Evolutionary conservation across 1,284 basidiomycete species (phyloP), one percentile per base, ranked within the genome.

Genomic region (Boletus sp.): DNA sequence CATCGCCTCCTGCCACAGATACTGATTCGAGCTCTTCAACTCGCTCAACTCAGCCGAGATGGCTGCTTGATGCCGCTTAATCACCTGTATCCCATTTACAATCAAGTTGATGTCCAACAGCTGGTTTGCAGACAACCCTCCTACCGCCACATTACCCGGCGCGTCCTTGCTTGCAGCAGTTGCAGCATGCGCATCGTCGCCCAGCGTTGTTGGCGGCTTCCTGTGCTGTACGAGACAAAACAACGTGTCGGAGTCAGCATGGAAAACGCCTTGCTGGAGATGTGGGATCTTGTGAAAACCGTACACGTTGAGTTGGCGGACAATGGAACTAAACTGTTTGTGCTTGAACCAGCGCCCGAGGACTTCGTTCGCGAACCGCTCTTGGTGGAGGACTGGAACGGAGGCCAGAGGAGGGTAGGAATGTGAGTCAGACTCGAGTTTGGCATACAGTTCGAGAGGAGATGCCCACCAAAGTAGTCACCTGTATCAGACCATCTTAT

Each of bases 291-390:
- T 94, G 75, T 93, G 91, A 66, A 95, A 95, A 38, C 91, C 92
- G 67, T 95, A 94, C 92, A 96, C 96, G 76, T 98, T 97, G 61
- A 97, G 79, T 68, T 98, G 94, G 32, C 94, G 82, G 30, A 97
- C 94, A 64, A 98, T 97, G 36, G 89, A 92, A 40, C 83, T 84
- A 66, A 96, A 96, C 69, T 94, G 95, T 56, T 86, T 83, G 72
- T 97, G 94, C 67, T 97, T 97, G 81, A 97, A 98, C 87, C 90
- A 97, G 41, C 84, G 80, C 4, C 91, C 91, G 7, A 98, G 78
- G 22, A 96, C 81, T 68, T 97, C 90, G 41, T 87, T 84, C 2
- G 91, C 90, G 64, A 99, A 93, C 20, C 85, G 84, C 67, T 97
- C 93, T 62, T 94, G 89, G 69, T 96, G 91, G 42, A 93, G 84